Conservation (phyloP, 2,329 filamentous ascomycete genomes). For the Rutstroemia sydowiana region DNA sequence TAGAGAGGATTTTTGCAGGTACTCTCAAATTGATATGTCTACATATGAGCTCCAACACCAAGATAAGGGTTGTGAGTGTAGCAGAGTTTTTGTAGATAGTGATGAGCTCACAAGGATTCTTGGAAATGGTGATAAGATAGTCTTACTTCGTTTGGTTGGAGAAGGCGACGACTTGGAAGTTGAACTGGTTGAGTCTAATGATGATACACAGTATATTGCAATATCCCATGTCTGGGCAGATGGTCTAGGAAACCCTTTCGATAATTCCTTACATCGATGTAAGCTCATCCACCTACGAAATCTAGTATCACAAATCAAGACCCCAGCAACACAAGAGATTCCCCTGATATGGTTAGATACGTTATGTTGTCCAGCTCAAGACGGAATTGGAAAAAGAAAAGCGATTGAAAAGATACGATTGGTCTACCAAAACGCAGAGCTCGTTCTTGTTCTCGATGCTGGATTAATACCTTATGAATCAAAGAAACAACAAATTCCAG, state of each 20-base stretch:
- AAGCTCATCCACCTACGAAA: constrained; percentile 14
- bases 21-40: constrained; percentile 28
- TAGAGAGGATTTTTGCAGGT: constrained; percentile 22
- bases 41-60: constrained; percentile 26
- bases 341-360: constrained; percentile 31
- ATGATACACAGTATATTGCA: constrained; percentile 5
- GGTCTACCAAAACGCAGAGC: constrained; percentile 29
- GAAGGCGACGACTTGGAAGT: constrained; percentile 16
- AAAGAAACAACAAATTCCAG: constrained; percentile 11
- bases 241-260: constrained; percentile 30
- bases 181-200: constrained; percentile 21
- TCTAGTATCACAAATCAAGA: not conserved
- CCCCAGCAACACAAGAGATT: not conserved
- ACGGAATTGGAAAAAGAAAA: constrained; percentile 12
- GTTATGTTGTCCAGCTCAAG: constrained; percentile 28
- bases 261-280: constrained; percentile 24
- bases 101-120: constrained; percentile 9
- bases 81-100: constrained; percentile 7
- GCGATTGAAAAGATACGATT: constrained; percentile 30
- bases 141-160: constrained; percentile 14
- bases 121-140: constrained; percentile 16
- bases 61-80: constrained; percentile 19
- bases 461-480: constrained; percentile 22
- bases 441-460: constrained; percentile 30
- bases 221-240: constrained; percentile 30